phyloP scores from a whole-genome alignment of 2,329 filamentous ascomycete species.

The Calonectria pseudoreteaudii region DNA sequence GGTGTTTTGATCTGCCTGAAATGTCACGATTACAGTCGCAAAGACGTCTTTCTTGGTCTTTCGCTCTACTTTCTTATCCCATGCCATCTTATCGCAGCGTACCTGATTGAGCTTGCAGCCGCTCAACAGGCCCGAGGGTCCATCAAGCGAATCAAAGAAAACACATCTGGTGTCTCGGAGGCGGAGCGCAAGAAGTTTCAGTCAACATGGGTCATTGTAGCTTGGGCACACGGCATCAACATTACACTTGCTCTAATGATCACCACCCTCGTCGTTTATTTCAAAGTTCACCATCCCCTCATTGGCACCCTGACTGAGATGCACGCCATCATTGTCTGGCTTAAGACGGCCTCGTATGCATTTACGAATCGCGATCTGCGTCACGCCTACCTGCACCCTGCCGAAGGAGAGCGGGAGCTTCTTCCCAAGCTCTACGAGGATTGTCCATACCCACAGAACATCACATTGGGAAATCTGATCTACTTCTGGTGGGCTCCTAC shows the following conservation, averaged over 20 bases:
- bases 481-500: conserved; percentile 99
- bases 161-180: conserved; percentile 61
- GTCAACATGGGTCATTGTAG: conserved; percentile 82
- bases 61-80: conserved; percentile 89
- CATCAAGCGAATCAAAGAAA: conserved; percentile 65
- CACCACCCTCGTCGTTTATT: conserved; percentile 89
- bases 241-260: conserved; percentile 83
- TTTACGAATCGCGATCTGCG: conserved; percentile 96
- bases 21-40: conserved; percentile 86
- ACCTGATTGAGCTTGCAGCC: conserved; percentile 87
- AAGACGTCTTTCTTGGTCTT: conserved; percentile 81
- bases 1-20: conserved; percentile 92
- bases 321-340: conserved; percentile 94
- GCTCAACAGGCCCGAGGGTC: conserved; percentile 81
- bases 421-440: conserved; percentile 84
- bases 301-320: conserved; percentile 92
- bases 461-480: conserved; percentile 86
- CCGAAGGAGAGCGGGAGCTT: conserved; percentile 72
- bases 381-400: conserved; percentile 86
- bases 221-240: conserved; percentile 85
- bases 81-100: conserved; percentile 90
- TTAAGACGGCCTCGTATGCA: conserved; percentile 96
- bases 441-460: conserved; percentile 91
- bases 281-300: conserved; percentile 89
- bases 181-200: conserved; percentile 76